A percentile compares a stretch with the other conserved stretches of the same genome.
Evolutionary conservation across 768 basidiomycete genomes (phyloP).

Genomic region (Cyclocybe aegerita): DNA sequence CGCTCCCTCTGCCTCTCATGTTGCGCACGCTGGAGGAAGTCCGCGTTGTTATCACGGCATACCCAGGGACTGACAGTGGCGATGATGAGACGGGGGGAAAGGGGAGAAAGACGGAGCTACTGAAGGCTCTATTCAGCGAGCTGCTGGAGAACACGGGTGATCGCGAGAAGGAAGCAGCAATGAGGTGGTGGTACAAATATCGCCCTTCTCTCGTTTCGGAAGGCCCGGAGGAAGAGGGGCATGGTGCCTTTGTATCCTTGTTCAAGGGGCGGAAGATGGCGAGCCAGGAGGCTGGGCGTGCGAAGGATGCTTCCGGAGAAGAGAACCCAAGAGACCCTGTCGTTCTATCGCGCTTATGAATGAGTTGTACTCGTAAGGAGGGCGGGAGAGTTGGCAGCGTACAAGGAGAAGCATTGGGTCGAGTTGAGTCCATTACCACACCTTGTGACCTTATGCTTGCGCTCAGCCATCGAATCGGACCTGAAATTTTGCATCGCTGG

Average conservation of each 20-base stretch:
- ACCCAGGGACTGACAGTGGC: constrained; percentile 21
- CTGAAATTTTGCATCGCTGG: constrained; percentile 2
- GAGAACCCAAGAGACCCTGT: constrained; percentile 11
- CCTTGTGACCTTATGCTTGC: constrained; percentile 12
- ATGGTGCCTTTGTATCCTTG: constrained; percentile 3
- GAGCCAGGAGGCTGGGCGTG: constrained; percentile 2
- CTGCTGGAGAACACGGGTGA: constrained; percentile 67
- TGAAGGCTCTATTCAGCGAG: constrained; percentile 60
- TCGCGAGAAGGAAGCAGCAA: constrained; percentile 61
- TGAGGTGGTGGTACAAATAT: constrained; percentile 74
- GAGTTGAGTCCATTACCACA: background rate
- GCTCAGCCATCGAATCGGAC: constrained; percentile 6
- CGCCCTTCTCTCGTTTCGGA: constrained; percentile 18
- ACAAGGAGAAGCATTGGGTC: background rate
- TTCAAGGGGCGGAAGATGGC: constrained; percentile 10
- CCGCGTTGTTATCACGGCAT: constrained; percentile 28
- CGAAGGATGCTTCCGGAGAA: constrained; percentile 7
- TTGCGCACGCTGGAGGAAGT: constrained; percentile 53
- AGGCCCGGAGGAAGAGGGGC: constrained; percentile 6
- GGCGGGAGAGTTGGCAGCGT: constrained; percentile 2
- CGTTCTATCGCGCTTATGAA: constrained; percentile 20
- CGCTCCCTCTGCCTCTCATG: constrained; percentile 59
- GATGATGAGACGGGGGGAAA: constrained; percentile 9
- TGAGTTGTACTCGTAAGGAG: constrained; percentile 8
- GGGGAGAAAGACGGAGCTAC: constrained; percentile 41